A percentile compares a stretch with the other conserved stretches of the same genome.
Evolutionary conservation across 2,329 filamentous ascomycete genomes (phyloP).

Genomic region (Botryotinia calthae): DNA sequence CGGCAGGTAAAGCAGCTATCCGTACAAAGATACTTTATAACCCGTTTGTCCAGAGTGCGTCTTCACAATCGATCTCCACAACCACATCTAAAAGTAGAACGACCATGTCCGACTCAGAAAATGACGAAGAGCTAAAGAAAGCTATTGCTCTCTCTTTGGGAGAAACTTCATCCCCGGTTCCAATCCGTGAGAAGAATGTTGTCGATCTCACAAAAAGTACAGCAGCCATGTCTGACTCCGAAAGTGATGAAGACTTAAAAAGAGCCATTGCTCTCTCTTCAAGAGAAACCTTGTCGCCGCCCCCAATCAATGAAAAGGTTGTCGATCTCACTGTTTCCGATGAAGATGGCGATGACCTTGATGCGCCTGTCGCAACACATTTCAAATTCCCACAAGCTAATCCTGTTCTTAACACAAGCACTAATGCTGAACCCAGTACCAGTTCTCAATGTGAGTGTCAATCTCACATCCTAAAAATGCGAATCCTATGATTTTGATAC

Average conservation of each 20-base stretch:
- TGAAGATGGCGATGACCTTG: slow-evolving; percentile 37
- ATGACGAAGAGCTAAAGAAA: slow-evolving; percentile 54
- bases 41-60: neutral
- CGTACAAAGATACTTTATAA: neutral
- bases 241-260: slow-evolving; percentile 52
- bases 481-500: neutral
- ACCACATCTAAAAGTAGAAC: neutral
- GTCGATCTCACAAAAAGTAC: neutral
- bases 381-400: neutral
- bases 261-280: slow-evolving; percentile 60
- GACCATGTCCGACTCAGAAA: slow-evolving; percentile 36
- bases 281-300: slow-evolving; percentile 17
- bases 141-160: slow-evolving; percentile 59
- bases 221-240: slow-evolving; percentile 33
- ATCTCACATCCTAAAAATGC: neutral
- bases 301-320: slow-evolving; percentile 19
- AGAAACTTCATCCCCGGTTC: slow-evolving; percentile 16
- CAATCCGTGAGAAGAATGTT: neutral
- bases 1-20: neutral
- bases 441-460: neutral
- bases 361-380: slow-evolving; percentile 30
- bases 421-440: neutral
- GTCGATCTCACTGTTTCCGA: slow-evolving; percentile 39
- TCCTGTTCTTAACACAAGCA: neutral
- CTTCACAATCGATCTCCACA: neutral